A percentile compares a stretch with the other conserved stretches of the same genome.
Conservation (phyloP, 768 basidiomycete genomes). For the Mycena kentingensis region DNA sequence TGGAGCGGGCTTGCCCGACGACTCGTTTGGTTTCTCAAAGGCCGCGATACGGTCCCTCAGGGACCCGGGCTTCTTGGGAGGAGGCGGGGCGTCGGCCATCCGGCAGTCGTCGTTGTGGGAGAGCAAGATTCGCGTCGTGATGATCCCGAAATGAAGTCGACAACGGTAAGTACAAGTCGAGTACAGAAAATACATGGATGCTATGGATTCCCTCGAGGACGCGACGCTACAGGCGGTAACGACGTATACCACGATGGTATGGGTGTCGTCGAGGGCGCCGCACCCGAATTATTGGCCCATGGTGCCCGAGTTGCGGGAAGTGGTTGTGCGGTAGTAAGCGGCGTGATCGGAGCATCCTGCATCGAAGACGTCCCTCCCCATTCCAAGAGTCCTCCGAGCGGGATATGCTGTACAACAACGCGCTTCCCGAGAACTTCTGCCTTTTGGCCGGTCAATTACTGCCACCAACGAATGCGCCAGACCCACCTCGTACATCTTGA, state of each 20-base stretch:
- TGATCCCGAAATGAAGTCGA: too few species aligned
- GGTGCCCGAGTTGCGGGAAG: not conserved
- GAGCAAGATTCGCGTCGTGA: too few species aligned
- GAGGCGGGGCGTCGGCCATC: conserved; percentile 87
- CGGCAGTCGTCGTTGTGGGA: conserved; percentile 99
- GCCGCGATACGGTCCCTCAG: conserved; percentile 88
- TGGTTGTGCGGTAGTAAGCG: not conserved
- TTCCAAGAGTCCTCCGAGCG: conserved; percentile 77
- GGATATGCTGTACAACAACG: conserved; percentile 95
- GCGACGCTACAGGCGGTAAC: not conserved
- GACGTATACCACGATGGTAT: not conserved
- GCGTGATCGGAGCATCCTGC: not conserved
- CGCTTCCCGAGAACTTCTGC: conserved; percentile 92
- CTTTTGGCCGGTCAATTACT: conserved; percentile 34
- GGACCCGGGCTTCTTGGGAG: conserved; percentile 76
- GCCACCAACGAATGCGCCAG: not conserved
- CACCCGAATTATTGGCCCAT: too few species aligned
- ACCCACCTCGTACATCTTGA: conserved; percentile 92
- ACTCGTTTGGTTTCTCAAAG: conserved; percentile 71
- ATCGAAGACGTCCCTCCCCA: conserved; percentile 46
- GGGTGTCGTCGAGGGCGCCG: too few species aligned
- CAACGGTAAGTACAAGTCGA: too few species aligned
- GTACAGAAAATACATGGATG: too few species aligned
- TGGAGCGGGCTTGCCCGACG: conserved; percentile 42
- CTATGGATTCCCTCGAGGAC: not conserved